Base-by-base conservation (phyloP, 768 basidiomycete species). In the Tulasnella sp. region DNA sequence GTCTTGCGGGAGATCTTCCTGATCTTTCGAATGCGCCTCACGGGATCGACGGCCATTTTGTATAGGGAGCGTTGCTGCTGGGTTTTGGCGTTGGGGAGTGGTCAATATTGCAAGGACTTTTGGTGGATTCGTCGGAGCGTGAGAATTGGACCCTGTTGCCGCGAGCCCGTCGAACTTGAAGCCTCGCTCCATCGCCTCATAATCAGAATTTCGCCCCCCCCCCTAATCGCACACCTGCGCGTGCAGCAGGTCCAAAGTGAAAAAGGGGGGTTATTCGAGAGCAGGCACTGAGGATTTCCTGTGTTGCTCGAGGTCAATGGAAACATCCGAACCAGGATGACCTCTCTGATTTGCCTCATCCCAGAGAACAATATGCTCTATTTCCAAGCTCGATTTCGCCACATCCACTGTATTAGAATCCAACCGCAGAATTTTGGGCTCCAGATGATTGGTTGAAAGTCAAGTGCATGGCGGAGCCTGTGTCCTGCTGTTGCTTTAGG, bases 1-100 rank as follows among this genome's bases (percentile, higher is more conserved):
- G 62, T 68, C 62, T 68, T 68, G 62, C 62, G 62, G 31, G 62
- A 68, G 62, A 68, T 68, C 62, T 68, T 68, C 62, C 62, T 68
- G 62, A 68, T 68, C 34, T 68, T 68, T 27, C 62, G 62, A 12
- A 68, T 68, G 62, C 62, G 62, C 62, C 27, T 68, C 24, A 34
- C 62, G 62, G 62, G n/a, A 27, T 68, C 62, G 62, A 68, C 27
- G 62, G 62, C 31, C 62, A 68, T 68, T 68, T 68, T 68, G 16
- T 10, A 31, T 36, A 36, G 52, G 52, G 52, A 52, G 52, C 52
- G 52, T 10, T 52, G 52, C n/a, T 52, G 34, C 34, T 68, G 6
- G 31, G 62, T 68, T 68, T 68, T 68, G 62, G 31, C 24, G 62
- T 31, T 27, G 62, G 19, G 16, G 62, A 27, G 27, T 27, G 27